These are phyloP conservation scores for Chaetomium sp. DNA, from an alignment of 2,329 filamentous ascomycete genomes.

Conservation along the genomic window DNA sequence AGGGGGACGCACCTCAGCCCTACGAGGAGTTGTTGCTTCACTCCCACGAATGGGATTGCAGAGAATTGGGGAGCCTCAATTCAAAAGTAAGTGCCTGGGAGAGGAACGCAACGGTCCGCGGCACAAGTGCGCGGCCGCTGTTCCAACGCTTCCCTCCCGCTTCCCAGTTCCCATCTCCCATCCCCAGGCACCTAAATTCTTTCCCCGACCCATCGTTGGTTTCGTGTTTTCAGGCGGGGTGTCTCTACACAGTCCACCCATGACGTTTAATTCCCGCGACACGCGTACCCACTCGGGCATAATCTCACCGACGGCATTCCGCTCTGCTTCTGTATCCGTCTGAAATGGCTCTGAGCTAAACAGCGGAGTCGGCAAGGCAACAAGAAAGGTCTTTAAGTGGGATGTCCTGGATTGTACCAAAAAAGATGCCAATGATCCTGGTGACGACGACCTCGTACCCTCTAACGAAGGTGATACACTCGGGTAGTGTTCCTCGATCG, in stretches of 20 bases:
- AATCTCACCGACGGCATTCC: neutral
- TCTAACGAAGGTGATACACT: neutral
- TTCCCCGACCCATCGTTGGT: neutral
- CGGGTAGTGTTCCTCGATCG: neutral
- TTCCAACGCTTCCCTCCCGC: neutral
- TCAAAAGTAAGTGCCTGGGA: conserved; percentile 17
- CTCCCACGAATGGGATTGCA: conserved; percentile 25
- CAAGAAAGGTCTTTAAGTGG: neutral
- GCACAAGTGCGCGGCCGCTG: conserved; percentile 20
- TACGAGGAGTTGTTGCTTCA: conserved; percentile 6
- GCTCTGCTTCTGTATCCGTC: neutral
- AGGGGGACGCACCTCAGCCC: conserved; percentile 23
- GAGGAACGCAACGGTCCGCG: conserved; percentile 15
- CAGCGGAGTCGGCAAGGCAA: neutral
- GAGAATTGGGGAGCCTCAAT: conserved; percentile 32
- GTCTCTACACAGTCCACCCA: neutral
- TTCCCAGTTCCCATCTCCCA: neutral
- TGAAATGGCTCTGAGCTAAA: neutral
- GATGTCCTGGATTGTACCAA: neutral
- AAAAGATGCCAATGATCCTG: neutral
- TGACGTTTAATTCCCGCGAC: neutral
- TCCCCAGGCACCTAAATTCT: conserved; percentile 27
- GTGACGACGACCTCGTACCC: neutral
- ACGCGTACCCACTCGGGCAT: neutral
- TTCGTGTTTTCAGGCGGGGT: neutral